Evolutionary conservation across 352 stramenopile species (phyloP).

Genomic region (Peronospora belbahrii): DNA sequence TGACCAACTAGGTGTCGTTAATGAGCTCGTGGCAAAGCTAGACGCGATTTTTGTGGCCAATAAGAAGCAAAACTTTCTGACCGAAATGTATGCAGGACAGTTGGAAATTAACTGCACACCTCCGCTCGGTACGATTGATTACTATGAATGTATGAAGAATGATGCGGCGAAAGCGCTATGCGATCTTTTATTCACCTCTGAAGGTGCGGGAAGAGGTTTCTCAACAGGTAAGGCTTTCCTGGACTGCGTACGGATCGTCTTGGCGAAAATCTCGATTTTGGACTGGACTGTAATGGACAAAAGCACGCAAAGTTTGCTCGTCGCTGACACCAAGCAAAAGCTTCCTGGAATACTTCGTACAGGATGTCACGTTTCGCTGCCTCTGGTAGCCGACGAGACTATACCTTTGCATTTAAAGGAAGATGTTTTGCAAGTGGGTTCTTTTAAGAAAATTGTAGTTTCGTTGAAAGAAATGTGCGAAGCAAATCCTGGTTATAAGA

Average conservation of each 20-base stretch:
- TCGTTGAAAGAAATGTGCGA: slow-evolving; percentile 23
- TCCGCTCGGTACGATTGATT: slow-evolving; percentile 47
- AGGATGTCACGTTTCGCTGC: slow-evolving; percentile 19
- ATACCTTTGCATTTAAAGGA: slow-evolving; percentile 25
- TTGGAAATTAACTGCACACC: slow-evolving; percentile 61
- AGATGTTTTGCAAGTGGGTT: slow-evolving; percentile 7
- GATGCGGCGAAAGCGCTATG: slow-evolving; percentile 8
- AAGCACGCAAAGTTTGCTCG: slow-evolving; percentile 26
- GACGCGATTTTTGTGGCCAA: slow-evolving; percentile 33
- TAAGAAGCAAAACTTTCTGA: slow-evolving; percentile 53
- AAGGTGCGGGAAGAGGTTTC: slow-evolving; percentile 21
- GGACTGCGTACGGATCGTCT: slow-evolving; percentile 50
- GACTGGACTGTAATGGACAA: slow-evolving; percentile 70
- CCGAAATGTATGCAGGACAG: slow-evolving; percentile 50
- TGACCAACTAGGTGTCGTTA: slow-evolving; percentile 34
- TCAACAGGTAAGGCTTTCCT: slow-evolving; percentile 39
- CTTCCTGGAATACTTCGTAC: slow-evolving; percentile 36
- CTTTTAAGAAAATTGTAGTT: slow-evolving; percentile 10
- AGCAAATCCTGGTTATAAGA: slow-evolving; percentile 16
- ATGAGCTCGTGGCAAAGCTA: slow-evolving; percentile 46
- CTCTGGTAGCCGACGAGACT: neutral
- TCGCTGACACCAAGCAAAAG: slow-evolving; percentile 29
- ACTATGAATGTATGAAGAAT: slow-evolving; percentile 34
- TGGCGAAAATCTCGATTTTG: slow-evolving; percentile 67
- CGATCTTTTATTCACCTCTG: slow-evolving; percentile 1